These are phyloP conservation scores for Plasmopara halstedii DNA, from an alignment of 352 stramenopile species.

Conservation along the genomic window DNA sequence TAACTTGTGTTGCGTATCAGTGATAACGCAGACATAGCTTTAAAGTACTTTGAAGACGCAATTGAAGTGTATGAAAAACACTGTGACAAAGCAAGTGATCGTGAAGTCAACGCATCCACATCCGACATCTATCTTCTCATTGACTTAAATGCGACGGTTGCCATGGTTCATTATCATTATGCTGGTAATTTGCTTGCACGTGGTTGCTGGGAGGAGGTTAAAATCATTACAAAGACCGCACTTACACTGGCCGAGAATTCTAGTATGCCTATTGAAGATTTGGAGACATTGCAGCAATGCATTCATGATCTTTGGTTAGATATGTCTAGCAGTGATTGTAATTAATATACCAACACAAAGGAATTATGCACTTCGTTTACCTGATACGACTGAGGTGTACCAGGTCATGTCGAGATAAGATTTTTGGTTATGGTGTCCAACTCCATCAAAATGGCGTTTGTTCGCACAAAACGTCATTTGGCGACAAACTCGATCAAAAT, in stretches of 20 bases:
- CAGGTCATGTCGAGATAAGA: too few species aligned
- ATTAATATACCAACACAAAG: too few species aligned
- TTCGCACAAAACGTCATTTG: too few species aligned
- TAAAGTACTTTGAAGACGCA: conserved; percentile 19
- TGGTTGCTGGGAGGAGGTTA: conserved; percentile 17
- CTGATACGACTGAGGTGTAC: too few species aligned
- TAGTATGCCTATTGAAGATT: conserved; percentile 13
- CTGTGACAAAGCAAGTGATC: conserved; percentile 9
- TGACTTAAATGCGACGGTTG: conserved; percentile 19
- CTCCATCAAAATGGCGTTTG: too few species aligned
- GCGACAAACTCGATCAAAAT: too few species aligned
- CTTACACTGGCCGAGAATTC: conserved; percentile 21
- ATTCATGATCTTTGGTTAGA: conserved; percentile 24
- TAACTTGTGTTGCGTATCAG: conserved; percentile 1
- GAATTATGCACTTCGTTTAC: too few species aligned
- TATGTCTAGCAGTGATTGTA: conserved; percentile 5
- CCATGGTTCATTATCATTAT: conserved; percentile 27
- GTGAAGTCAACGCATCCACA: conserved; percentile 3
- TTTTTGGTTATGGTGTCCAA: too few species aligned
- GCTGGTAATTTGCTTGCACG: conserved; percentile 17
- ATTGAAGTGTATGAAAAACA: conserved; percentile 23
- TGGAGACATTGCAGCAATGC: conserved; percentile 17
- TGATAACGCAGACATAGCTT: conserved; percentile 9
- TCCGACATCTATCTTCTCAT: conserved; percentile 8
- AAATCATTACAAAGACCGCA: conserved; percentile 17